phyloP scores from a whole-genome alignment of 2,329 filamentous ascomycete genomes.

The Fusarium acutatum region DNA sequence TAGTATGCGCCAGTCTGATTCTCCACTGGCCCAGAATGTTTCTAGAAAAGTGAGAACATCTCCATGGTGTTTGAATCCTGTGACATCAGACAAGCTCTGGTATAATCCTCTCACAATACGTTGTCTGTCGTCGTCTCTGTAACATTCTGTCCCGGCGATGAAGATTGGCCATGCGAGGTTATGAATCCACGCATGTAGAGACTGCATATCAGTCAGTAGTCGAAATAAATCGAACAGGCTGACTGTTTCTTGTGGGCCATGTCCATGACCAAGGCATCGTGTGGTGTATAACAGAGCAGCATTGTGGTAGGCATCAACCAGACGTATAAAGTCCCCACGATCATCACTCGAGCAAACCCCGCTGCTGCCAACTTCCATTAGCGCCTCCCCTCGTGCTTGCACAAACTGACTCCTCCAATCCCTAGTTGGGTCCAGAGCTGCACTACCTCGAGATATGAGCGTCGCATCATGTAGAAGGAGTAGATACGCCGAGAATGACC shows the following conservation, averaged over 20 bases:
- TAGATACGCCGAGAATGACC: accelerated
- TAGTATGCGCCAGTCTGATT: neutral
- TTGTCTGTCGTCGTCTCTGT: accelerated
- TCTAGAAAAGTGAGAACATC: neutral
- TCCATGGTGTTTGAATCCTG: accelerated
- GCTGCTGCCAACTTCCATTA: neutral
- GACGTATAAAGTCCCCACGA: neutral
- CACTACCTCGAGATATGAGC: accelerated
- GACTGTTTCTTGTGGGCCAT: accelerated
- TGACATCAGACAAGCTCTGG: accelerated
- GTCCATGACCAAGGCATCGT: neutral
- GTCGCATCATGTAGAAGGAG: neutral
- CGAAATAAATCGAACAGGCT: neutral
- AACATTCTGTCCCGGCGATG: neutral
- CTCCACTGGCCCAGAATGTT: accelerated
- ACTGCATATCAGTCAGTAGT: neutral
- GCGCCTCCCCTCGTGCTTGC: neutral
- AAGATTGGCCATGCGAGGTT: neutral
- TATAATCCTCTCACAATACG: neutral
- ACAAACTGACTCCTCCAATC: neutral
- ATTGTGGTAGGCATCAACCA: neutral
- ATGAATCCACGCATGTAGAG: neutral
- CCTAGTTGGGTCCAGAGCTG: accelerated
- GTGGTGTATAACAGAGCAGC: neutral
- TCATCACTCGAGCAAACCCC: accelerated